Evolutionary conservation across 306 rosid species (phyloP).

Genomic region (Vigna radiata): DNA sequence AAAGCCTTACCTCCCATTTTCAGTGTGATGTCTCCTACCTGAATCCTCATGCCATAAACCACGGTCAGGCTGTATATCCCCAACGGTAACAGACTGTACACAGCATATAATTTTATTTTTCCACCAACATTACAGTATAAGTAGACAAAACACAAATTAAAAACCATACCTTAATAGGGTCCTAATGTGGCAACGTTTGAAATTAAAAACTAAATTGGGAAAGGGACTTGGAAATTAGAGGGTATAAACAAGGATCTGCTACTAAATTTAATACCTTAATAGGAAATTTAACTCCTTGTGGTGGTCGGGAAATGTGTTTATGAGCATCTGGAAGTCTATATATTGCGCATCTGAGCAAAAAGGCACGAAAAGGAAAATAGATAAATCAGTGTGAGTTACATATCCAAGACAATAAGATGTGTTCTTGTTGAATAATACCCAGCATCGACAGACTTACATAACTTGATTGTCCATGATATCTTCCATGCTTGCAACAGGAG

Average conservation of each 20-base stretch:
- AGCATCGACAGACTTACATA: slow-evolving; percentile 62
- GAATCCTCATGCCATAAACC: slow-evolving; percentile 91
- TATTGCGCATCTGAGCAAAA: slow-evolving; percentile 75
- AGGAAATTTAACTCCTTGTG: slow-evolving; percentile 75
- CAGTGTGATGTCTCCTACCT: slow-evolving; percentile 55
- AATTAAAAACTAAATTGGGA: slow-evolving; percentile 8
- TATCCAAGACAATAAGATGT: slow-evolving; percentile 21
- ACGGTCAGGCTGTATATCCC: slow-evolving; percentile 80
- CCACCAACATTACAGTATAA: neutral
- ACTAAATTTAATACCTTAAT: slow-evolving; percentile 65
- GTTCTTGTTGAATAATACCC: slow-evolving; percentile 12
- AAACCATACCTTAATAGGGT: too few species aligned
- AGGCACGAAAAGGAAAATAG: neutral
- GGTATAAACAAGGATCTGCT: slow-evolving; percentile 5
- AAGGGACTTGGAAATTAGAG: neutral
- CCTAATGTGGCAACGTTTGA: neutral
- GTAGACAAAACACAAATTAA: slow-evolving; percentile 14
- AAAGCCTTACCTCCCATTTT: slow-evolving; percentile 60
- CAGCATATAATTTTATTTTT: neutral
- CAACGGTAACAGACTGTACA: slow-evolving; percentile 65
- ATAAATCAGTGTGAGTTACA: slow-evolving; percentile 1
- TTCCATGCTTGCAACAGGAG: slow-evolving; percentile 87
- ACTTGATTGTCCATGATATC: slow-evolving; percentile 96
- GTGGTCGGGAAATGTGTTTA: slow-evolving; percentile 76
- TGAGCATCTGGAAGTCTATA: slow-evolving; percentile 83